A percentile compares a stretch with the other conserved stretches of the same genome.
Evolutionary conservation across 1,139 yeast species (phyloP).

Genomic region (Pichia norvegensis): DNA sequence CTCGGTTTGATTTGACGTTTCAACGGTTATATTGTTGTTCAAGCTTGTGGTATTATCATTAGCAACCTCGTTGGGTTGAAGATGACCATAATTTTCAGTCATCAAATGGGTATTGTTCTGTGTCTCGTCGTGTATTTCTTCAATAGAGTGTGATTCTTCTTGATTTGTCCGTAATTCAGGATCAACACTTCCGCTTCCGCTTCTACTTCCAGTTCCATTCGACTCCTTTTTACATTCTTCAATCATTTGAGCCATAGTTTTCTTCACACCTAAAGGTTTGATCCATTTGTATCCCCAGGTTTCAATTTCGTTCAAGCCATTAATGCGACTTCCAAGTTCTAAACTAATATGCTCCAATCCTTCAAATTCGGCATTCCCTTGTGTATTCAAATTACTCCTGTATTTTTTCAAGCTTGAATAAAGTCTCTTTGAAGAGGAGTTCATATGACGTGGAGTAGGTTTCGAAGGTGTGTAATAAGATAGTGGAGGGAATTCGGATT

Average conservation of each 20-base stretch:
- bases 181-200: neutral
- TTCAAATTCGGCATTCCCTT: constrained; percentile 2
- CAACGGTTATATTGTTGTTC: constrained; percentile 1
- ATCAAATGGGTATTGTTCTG: constrained; percentile 8
- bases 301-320: constrained; percentile 37
- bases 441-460: constrained; percentile 9
- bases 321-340: constrained; percentile 22
- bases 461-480: constrained; percentile 12
- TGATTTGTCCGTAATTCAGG: neutral
- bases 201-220: neutral
- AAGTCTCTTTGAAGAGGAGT: constrained; percentile 1
- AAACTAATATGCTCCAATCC: constrained; percentile 23
- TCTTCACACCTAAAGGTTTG: constrained; percentile 49
- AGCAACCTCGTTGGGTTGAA: constrained; percentile 4
- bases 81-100: constrained; percentile 11
- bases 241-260: constrained; percentile 38
- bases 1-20: neutral
- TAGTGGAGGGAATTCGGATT: constrained; percentile 14
- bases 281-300: constrained; percentile 43
- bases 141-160: neutral
- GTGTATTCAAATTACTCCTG: constrained; percentile 1
- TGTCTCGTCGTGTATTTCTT: neutral
- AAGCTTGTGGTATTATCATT: neutral
- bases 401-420: constrained; percentile 4
- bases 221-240: constrained; percentile 20